Evolutionary conservation across 73 alveolate species (phyloP), one percentile per base, ranked within the genome.

Genomic region (Paramecium biaurelia): DNA sequence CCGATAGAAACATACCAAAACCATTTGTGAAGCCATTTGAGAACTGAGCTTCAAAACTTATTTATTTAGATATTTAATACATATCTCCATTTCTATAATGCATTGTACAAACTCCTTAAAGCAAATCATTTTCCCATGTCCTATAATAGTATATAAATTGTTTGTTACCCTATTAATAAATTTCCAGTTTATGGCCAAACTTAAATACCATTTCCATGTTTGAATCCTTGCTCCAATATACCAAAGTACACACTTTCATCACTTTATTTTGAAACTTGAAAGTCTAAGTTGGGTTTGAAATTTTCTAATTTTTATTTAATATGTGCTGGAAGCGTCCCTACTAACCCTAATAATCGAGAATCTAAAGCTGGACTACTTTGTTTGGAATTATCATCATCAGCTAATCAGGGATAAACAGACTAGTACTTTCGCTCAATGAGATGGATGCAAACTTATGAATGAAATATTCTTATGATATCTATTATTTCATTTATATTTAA

Each of bases 141-240:
- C 90, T 79, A 42, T n/a, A 20, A 34, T 42, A 38, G 12, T 43
- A 38, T 30, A 21, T 26, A 32, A 74, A 79, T 43, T n/a, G 38
- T 11, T 5, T 24, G 47, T 43, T 79, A 79, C 90, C 90, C 90
- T 5, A 38, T 24, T 18, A 79, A 45, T 18, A 79, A 34, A 45
- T 79, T 79, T 5, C 90, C 90, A 72, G 86, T 3, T 30, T 43
- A n/a, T n/a, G 45, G 41, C 90, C 90, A 79, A 4, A 79, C 56
- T 43, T 79, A 45, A 45, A 43, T 30, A 24, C 90, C 90, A 24
- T 18, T 9, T 8, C 90, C 90, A 38, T 43, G 20, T 45, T 79
- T 79, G 7, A 43, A 9, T 30, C 76, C 72, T 14, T 11, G 14
- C 24, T 10, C 56, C 11, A 42, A 12, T 18, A 12, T 23, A 2